A percentile compares a stretch with the other conserved stretches of the same genome.
Conservation (phyloP, 2,329 filamentous ascomycete genomes). For the Coniochaeta sp. region DNA sequence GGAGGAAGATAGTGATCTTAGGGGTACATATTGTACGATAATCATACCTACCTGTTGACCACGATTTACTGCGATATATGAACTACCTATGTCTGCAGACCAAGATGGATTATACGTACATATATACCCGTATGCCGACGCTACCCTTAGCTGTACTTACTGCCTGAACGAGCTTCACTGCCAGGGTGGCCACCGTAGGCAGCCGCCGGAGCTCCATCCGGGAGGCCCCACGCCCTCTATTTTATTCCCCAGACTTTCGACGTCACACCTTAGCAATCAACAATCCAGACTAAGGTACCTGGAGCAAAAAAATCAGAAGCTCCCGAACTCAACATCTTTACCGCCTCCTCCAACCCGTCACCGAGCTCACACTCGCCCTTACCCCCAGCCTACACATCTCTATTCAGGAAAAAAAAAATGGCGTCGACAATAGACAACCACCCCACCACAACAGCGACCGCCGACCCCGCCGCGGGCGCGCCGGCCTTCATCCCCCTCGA, state of each 20-base stretch:
- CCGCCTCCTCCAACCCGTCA: too few species aligned
- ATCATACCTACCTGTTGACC: too few species aligned
- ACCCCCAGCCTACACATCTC: background rate
- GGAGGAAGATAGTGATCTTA: background rate
- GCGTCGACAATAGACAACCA: slow-evolving; percentile 6
- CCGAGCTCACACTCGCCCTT: background rate
- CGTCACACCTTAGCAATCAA: background rate
- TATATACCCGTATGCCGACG: too few species aligned
- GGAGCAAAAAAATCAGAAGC: background rate
- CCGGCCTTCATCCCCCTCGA: slow-evolving; percentile 54
- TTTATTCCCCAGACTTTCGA: background rate
- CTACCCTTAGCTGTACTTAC: background rate
- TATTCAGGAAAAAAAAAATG: background rate
- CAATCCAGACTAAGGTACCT: too few species aligned
- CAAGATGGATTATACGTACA: too few species aligned
- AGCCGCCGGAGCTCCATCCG: background rate
- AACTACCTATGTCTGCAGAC: too few species aligned
- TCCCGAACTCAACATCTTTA: too few species aligned
- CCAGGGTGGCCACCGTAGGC: too few species aligned
- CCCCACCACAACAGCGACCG: slow-evolving; percentile 2
- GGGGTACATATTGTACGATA: background rate
- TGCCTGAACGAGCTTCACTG: too few species aligned
- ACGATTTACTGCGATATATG: too few species aligned
- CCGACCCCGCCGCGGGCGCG: slow-evolving; percentile 23
- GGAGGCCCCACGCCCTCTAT: background rate